A percentile compares a stretch with the other conserved stretches of the same genome.
Conservation (phyloP, 164 flowering plant species). For the Saururus chinensis region DNA sequence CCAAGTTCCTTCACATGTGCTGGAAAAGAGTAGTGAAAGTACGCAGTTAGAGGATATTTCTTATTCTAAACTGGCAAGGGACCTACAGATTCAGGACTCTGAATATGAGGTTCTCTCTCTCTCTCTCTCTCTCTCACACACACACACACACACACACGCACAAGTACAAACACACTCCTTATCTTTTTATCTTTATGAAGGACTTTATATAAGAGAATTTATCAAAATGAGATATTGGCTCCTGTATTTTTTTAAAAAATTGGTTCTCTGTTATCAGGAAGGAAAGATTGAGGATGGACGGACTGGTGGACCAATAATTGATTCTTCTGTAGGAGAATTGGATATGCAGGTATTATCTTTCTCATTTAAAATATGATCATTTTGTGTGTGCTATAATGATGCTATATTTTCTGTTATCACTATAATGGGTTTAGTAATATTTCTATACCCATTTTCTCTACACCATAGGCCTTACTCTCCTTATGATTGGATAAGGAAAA, state of each 20-base stretch:
- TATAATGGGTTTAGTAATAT: too few species aligned
- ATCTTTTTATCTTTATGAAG: too few species aligned
- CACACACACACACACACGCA: neutral
- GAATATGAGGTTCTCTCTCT: conserved; percentile 53
- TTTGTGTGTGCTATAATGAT: neutral
- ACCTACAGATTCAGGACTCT: conserved; percentile 32
- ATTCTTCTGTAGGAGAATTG: conserved; percentile 45
- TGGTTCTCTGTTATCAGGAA: conserved; percentile 27
- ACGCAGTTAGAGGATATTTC: conserved; percentile 39
- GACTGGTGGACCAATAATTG: conserved; percentile 40
- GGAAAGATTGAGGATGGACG: conserved; percentile 32
- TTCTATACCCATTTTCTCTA: too few species aligned
- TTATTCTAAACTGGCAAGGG: conserved; percentile 20
- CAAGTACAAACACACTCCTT: too few species aligned
- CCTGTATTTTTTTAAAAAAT: neutral
- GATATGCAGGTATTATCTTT: conserved; percentile 70
- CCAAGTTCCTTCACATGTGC: conserved; percentile 6
- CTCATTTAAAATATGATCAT: neutral
- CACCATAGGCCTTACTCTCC: too few species aligned
- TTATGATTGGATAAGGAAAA: too few species aligned
- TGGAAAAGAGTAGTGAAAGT: conserved; percentile 30
- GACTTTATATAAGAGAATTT: too few species aligned
- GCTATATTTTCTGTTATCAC: neutral
- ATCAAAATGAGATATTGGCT: neutral
- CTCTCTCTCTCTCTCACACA: neutral